Base-by-base conservation (phyloP, 2,329 filamentous ascomycete genomes). In the Stachybotrys chlorohalonatus region DNA sequence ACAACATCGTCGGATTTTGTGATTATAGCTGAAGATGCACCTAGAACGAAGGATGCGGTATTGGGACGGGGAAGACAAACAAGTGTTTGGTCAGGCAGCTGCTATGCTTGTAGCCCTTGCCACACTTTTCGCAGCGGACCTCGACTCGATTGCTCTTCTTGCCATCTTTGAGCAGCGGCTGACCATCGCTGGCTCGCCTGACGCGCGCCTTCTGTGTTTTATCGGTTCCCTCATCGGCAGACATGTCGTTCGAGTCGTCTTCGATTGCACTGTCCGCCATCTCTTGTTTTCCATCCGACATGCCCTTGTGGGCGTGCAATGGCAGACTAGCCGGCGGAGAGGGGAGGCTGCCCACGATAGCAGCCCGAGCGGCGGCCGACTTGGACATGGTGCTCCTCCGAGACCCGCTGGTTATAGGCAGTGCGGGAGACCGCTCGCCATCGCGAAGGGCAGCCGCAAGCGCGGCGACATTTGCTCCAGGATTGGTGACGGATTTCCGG, bases 21-120 rank as follows among this genome's bases (percentile, higher is more conserved):
- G 36, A 13, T 13, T 2, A 13, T 13, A 42, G 36, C 36, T 9
- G 5, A 42, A 42, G 36, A 42, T 42, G 36, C 36, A 13, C 36
- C 5, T 42, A 5, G 36, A 42, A 42, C 36, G 13, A 13, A 13
- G 13, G 9, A 9, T 9, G 36, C 13, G 36, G 13, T 42, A 13
- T 13, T 52, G 75, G 74, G 75, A 78, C 9, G 46, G 81, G 84
- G 81, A 24, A 77, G 81, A 96, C 94, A 84, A 86, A 97, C 94
- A 96, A 87, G 86, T 99, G 94, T 84, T 97, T 99, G 72, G 90
- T 95, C 80, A 99, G 85, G 85, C 94, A 99, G 80, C 94, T 97
- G 85, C 92, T 95, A 82, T 99, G 94, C 85, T 99, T 99, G 84
- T 99, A 99, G 76, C 91, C 91, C 82, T 99, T 99, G 74, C 93